Evolutionary conservation across 345 rosid genomes (phyloP).

Genomic region (Chamaenerion angustifolium): DNA sequence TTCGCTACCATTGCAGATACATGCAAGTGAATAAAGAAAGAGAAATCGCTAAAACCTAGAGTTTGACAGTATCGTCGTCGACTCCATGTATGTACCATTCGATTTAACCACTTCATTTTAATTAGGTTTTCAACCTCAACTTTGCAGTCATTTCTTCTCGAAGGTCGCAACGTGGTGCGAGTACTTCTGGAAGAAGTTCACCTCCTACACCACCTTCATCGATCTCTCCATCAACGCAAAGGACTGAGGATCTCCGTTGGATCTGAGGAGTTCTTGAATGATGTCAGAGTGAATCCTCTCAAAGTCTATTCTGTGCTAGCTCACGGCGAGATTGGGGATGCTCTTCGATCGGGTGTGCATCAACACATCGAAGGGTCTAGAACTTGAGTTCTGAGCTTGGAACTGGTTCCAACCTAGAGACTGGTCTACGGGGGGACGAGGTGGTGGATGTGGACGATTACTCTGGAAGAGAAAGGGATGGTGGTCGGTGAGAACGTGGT

Average conservation of each 20-base stretch:
- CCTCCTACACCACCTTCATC: slow-evolving; percentile 57
- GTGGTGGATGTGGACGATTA: no score
- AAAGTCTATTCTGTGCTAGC: slow-evolving; percentile 89
- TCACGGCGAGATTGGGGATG: slow-evolving; percentile 47
- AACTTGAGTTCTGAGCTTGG: slow-evolving; percentile 48
- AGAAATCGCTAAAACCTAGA: neutral
- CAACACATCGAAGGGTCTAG: slow-evolving; percentile 72
- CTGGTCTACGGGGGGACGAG: no score
- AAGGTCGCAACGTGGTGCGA: slow-evolving; percentile 90
- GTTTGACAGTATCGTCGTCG: neutral
- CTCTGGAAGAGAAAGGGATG: no score
- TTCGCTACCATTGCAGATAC: slow-evolving; percentile 44
- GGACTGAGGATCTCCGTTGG: slow-evolving; percentile 37
- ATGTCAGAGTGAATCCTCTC: slow-evolving; percentile 83
- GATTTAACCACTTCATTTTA: no score
- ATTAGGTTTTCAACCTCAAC: no score
- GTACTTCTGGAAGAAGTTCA: slow-evolving; percentile 69
- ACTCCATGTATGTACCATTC: slow-evolving; percentile 3
- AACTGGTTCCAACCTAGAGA: slow-evolving; percentile 55
- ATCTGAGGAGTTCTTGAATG: slow-evolving; percentile 66
- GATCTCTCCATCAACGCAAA: slow-evolving; percentile 45
- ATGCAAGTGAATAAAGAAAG: slow-evolving; percentile 7
- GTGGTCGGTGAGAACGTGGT: no score
- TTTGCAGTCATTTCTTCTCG: no score
- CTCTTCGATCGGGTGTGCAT: slow-evolving; percentile 67